Evolutionary conservation across 345 rosid genomes (phyloP).

Genomic region (Ceriops zippeliana): DNA sequence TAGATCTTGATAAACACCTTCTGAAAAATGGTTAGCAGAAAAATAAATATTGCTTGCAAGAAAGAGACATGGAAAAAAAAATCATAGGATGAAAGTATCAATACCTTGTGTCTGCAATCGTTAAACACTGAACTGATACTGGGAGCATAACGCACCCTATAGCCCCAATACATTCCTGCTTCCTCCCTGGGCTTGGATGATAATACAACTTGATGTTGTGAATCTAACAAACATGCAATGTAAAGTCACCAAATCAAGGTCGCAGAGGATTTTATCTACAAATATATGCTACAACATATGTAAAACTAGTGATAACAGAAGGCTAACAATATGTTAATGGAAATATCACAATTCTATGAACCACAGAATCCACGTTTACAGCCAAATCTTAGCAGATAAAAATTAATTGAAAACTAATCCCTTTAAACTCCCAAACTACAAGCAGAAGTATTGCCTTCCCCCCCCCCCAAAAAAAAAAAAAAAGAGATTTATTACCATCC

Average conservation of each 20-base stretch:
- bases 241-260: conserved; percentile 16
- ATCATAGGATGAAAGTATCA: not conserved
- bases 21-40: not conserved
- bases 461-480: too few relatives aligned
- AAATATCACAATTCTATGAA: too few relatives aligned
- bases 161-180: conserved; percentile 85
- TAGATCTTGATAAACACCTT: conserved; percentile 16
- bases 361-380: too few relatives aligned
- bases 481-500: conserved; percentile 42
- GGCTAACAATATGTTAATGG: too few relatives aligned
- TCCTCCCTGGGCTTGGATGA: conserved; percentile 72
- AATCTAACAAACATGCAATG: conserved; percentile 48
- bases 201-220: conserved; percentile 57
- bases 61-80: not conserved
- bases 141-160: conserved; percentile 85
- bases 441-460: too few relatives aligned
- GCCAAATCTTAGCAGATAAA: too few relatives aligned
- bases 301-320: too few relatives aligned
- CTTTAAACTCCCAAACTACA: too few relatives aligned
- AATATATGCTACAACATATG: not conserved
- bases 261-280: not conserved
- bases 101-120: conserved; percentile 63
- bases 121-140: conserved; percentile 60
- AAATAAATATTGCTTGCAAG: not conserved
- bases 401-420: too few relatives aligned